Conservation (phyloP, 208 protist genomes). For the Acanthamoeba sp. region DNA sequence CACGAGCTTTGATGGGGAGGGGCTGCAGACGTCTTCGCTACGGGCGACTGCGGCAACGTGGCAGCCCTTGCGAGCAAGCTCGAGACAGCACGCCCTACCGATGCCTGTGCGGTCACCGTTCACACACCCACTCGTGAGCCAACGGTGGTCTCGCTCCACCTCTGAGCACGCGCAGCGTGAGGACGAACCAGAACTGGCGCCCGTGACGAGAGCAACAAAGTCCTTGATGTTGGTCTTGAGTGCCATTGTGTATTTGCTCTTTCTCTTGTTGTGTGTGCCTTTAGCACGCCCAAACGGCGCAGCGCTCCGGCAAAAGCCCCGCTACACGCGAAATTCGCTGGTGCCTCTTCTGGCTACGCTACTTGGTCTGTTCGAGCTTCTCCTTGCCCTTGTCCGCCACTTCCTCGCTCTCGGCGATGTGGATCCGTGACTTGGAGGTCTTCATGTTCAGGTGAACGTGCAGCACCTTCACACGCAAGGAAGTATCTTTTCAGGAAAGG, state of each 20-base stretch:
- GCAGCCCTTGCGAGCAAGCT: slow-evolving; percentile 34
- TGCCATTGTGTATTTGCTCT: too few species aligned
- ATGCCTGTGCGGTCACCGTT: too few species aligned
- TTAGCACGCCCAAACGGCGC: too few species aligned
- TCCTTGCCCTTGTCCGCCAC: background rate
- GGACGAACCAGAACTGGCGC: slow-evolving; percentile 33
- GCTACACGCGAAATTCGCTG: too few species aligned
- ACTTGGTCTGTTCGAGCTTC: background rate
- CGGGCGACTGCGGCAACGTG: slow-evolving; percentile 35
- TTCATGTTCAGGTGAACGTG: slow-evolving; percentile 22
- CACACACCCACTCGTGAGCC: too few species aligned
- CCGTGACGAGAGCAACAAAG: slow-evolving; percentile 3
- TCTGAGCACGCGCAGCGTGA: too few species aligned
- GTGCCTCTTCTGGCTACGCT: too few species aligned
- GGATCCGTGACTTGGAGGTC: slow-evolving; percentile 12
- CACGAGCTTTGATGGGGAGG: too few species aligned
- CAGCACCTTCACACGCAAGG: background rate
- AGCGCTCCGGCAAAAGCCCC: too few species aligned
- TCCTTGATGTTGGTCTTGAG: slow-evolving; percentile 51
- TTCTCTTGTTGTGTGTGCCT: too few species aligned
- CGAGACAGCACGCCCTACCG: background rate
- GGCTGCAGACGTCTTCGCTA: background rate
- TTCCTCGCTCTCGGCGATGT: background rate
- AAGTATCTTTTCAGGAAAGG: too few species aligned
- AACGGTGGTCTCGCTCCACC: too few species aligned